Percentiles rank a stretch among this genome's conserved stretches.
phyloP scores from a whole-genome alignment of 306 rosid genomes.

The Dalbergia cochinchinensis region DNA sequence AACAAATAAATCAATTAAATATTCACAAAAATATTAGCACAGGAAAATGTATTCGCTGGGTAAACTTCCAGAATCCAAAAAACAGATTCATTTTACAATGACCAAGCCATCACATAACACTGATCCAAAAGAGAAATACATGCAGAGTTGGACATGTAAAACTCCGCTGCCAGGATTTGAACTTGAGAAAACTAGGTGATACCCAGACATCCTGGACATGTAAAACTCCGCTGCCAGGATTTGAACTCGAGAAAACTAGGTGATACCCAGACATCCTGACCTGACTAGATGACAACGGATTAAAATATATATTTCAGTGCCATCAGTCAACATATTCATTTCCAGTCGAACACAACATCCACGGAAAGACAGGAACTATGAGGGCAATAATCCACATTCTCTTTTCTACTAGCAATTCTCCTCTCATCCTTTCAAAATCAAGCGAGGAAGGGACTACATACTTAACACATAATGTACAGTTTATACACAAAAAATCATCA shows the following conservation, averaged over 20 bases:
- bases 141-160: conserved; percentile 23
- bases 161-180: conserved; percentile 70
- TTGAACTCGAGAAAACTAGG: conserved; percentile 77
- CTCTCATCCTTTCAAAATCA: conserved; percentile 33
- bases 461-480: conserved; percentile 12
- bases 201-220: conserved; percentile 67
- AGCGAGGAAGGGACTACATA: conserved; percentile 31
- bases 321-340: conserved; percentile 37
- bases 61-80: neutral
- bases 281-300: conserved; percentile 69
- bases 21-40: conserved; percentile 26
- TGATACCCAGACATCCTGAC: conserved; percentile 71
- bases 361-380: conserved; percentile 15
- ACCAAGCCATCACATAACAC: neutral
- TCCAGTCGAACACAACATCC: conserved; percentile 1
- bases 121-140: conserved; percentile 30
- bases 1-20: conserved; percentile 22
- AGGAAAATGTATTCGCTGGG: neutral
- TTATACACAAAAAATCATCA: conserved; percentile 25
- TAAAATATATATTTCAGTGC: conserved; percentile 29
- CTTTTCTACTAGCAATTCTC: conserved; percentile 17
- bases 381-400: neutral
- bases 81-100: no score
- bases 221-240: conserved; percentile 60
- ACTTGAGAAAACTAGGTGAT: conserved; percentile 67